Evolutionary conservation across 2,329 filamentous ascomycete genomes (phyloP).

Genomic region (Didymella keratinophila): DNA sequence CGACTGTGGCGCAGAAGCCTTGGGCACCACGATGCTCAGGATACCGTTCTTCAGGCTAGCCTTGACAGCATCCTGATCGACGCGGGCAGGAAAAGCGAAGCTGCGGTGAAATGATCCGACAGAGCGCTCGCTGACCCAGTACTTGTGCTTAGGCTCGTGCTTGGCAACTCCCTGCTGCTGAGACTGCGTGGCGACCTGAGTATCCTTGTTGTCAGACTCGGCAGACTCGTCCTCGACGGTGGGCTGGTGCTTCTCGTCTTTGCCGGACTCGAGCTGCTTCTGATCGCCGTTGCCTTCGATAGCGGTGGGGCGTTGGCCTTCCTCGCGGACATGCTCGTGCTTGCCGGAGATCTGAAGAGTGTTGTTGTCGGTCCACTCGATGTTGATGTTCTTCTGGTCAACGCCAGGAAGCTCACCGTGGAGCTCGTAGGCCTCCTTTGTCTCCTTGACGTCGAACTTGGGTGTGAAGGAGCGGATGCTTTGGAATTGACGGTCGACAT

Average conservation of each 20-base stretch:
- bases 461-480: constrained; percentile 69
- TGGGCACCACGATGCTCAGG: constrained; percentile 65
- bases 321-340: constrained; percentile 69
- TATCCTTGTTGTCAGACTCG: constrained; percentile 28
- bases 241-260: constrained; percentile 51
- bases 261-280: constrained; percentile 33
- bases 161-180: constrained; percentile 51
- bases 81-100: constrained; percentile 65
- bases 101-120: constrained; percentile 67
- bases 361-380: constrained; percentile 80
- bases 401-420: constrained; percentile 82
- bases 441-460: constrained; percentile 80
- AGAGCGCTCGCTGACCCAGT: constrained; percentile 71
- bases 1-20: constrained; percentile 57
- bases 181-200: constrained; percentile 39
- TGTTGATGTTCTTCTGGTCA: constrained; percentile 74
- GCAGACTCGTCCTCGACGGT: constrained; percentile 70
- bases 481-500: constrained; percentile 34
- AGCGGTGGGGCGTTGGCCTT: constrained; percentile 60
- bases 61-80: constrained; percentile 68
- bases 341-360: constrained; percentile 75
- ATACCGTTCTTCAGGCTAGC: constrained; percentile 68
- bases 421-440: constrained; percentile 72
- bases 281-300: constrained; percentile 52
- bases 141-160: constrained; percentile 64